Conservation (phyloP, 768 basidiomycete genomes). For the Serpula lacrymans region DNA sequence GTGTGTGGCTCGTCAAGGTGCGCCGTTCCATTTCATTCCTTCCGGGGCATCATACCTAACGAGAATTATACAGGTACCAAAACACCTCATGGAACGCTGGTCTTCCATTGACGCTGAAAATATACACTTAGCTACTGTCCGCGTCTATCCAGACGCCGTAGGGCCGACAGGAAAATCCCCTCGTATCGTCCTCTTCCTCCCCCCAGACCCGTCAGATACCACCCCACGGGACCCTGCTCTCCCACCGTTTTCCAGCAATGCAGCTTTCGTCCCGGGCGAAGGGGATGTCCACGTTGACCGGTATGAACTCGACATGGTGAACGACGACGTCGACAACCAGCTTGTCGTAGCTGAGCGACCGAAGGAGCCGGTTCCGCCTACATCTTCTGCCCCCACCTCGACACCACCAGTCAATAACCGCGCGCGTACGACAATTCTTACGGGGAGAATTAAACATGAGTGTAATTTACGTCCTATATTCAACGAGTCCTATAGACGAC, state of each 20-base stretch:
- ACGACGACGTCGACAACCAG: conserved; percentile 81
- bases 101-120: conserved; percentile 69
- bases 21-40: conserved; percentile 13
- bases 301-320: conserved; percentile 88
- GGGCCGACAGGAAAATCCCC: conserved; percentile 45
- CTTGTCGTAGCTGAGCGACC: conserved; percentile 81
- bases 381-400: conserved; percentile 27
- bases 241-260: conserved; percentile 25
- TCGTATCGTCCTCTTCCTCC: conserved; percentile 65
- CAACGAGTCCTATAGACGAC: conserved; percentile 62
- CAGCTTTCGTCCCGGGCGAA: conserved; percentile 28
- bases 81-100: conserved; percentile 86
- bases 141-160: conserved; percentile 62
- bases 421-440: conserved; percentile 74
- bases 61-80: conserved; percentile 60
- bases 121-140: conserved; percentile 78
- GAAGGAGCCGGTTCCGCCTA: conserved; percentile 51
- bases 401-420: conserved; percentile 46
- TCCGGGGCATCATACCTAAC: conserved; percentile 7
- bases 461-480: conserved; percentile 70
- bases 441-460: conserved; percentile 79
- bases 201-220: conserved; percentile 50
- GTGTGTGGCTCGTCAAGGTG: conserved; percentile 87
- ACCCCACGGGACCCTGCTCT: conserved; percentile 19
- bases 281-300: conserved; percentile 45